Base-by-base conservation (phyloP, 1,284 basidiomycete species). In the Phlebopus sp. region DNA sequence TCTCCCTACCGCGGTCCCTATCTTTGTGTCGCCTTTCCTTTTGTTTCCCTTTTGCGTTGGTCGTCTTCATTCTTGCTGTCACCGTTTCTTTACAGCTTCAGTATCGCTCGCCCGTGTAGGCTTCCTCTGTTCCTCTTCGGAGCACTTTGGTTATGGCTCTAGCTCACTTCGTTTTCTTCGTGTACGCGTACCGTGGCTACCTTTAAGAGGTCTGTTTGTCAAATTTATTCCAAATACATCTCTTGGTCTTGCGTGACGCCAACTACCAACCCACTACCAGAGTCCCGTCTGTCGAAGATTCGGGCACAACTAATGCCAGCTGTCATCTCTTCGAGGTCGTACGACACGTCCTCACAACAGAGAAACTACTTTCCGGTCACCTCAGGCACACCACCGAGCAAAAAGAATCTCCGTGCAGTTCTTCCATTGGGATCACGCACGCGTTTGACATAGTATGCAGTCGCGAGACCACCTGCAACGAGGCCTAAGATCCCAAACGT, bases 401-500 rank as follows among this genome's bases (percentile, higher is more conserved):
- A 51, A 15, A 51, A 40, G 42, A 69, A 65, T 19, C 29, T 49
- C 10, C 49, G 23, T 1, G 47, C 5, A 30, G 36, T n/a, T 5
- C 35, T 50, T 37, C 45, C 30, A 14, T 46, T 34, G 27, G 44
- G 59, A 44, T 32, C 35, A 14, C 49, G 54, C 25, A 10, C 14
- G 36, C 56, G 56, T 44, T 47, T 56, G 29, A 76, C 40, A 56
- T 75, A 80, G 59, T 74, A 82, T 2, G 70, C 62, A 0, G 64
- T 68, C 4, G 62, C 69, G 1, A 73, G 47, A 10, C 60, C 71
- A 8, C 71, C 64, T 8, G 69, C 70, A 23, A 82, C 47, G 8
- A 84, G 64, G 9, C 69, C 79, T n/a, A 86, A 60, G 5, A 78
- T 58, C 25, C 78, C 82, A 40, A 88, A 70, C 2, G 75, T 66